Evolutionary conservation across 2,329 filamentous ascomycete species (phyloP).

Genomic region (Phoma sp.): DNA sequence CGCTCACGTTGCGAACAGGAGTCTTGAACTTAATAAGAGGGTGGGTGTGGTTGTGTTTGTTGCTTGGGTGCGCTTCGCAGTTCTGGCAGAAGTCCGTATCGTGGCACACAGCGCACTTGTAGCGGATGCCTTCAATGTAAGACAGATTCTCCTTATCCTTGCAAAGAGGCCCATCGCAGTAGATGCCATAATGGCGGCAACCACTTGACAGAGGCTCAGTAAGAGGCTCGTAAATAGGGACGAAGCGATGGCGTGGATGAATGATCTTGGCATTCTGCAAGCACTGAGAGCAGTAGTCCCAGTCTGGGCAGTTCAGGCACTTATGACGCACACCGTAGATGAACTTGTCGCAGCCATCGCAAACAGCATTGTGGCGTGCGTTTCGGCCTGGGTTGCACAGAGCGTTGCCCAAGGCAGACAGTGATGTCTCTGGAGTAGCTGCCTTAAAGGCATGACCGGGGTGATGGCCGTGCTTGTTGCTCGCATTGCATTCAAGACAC

Average conservation of each 20-base stretch:
- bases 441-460: slow-evolving; percentile 81
- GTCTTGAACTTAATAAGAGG: slow-evolving; percentile 97
- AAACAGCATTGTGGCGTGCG: slow-evolving; percentile 83
- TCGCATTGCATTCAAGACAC: slow-evolving; percentile 80
- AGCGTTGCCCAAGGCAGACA: slow-evolving; percentile 64
- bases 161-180: slow-evolving; percentile 94
- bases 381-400: slow-evolving; percentile 82
- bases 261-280: slow-evolving; percentile 67
- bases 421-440: slow-evolving; percentile 65
- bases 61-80: slow-evolving; percentile 86
- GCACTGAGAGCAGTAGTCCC: slow-evolving; percentile 90
- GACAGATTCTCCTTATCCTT: slow-evolving; percentile 59
- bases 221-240: slow-evolving; percentile 80
- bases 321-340: slow-evolving; percentile 93
- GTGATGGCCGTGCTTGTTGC: slow-evolving; percentile 84
- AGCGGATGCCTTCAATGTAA: slow-evolving; percentile 82
- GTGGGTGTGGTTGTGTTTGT: slow-evolving; percentile 92
- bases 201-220: slow-evolving; percentile 53
- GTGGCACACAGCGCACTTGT: slow-evolving; percentile 96
- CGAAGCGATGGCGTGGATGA: slow-evolving; percentile 87
- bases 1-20: slow-evolving; percentile 83
- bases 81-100: slow-evolving; percentile 94
- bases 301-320: slow-evolving; percentile 95
- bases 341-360: slow-evolving; percentile 89
- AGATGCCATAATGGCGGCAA: slow-evolving; percentile 79